A percentile compares a stretch with the other conserved stretches of the same genome.
These are phyloP conservation scores for Epicoccum nigrum DNA, from an alignment of 2,329 filamentous ascomycete genomes.

Conservation along the genomic window DNA sequence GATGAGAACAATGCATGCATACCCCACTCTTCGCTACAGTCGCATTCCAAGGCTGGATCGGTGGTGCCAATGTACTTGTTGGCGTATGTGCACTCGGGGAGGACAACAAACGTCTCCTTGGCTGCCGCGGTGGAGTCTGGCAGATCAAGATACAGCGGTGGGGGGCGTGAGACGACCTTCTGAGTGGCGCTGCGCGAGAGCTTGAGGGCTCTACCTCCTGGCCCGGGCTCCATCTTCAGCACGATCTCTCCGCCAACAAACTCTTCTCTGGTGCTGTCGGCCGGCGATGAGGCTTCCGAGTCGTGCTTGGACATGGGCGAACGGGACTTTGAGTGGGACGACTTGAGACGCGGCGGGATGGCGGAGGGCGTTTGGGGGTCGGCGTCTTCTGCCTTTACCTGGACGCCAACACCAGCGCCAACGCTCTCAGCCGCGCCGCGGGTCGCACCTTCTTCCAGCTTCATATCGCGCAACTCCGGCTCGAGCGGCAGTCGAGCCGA, in stretches of 20 bases:
- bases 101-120: slow-evolving; percentile 76
- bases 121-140: slow-evolving; percentile 81
- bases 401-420: slow-evolving; percentile 24
- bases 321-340: slow-evolving; percentile 36
- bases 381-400: slow-evolving; percentile 40
- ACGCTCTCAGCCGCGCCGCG: slow-evolving; percentile 25
- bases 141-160: slow-evolving; percentile 73
- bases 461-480: slow-evolving; percentile 54
- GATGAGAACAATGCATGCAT: slow-evolving; percentile 52
- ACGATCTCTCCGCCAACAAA: slow-evolving; percentile 65
- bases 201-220: slow-evolving; percentile 67
- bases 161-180: slow-evolving; percentile 68
- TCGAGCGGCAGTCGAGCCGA: slow-evolving; percentile 43
- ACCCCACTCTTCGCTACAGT: slow-evolving; percentile 96
- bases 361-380: slow-evolving; percentile 37
- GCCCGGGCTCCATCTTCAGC: slow-evolving; percentile 65
- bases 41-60: slow-evolving; percentile 92
- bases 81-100: slow-evolving; percentile 86
- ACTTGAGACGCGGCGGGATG: slow-evolving; percentile 36
- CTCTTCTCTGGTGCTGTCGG: slow-evolving; percentile 56
- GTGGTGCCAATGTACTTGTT: slow-evolving; percentile 90
- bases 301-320: slow-evolving; percentile 43
- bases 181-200: slow-evolving; percentile 75
- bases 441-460: slow-evolving; percentile 50
- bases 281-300: slow-evolving; percentile 45